Base-by-base conservation (phyloP, 345 rosid genomes). In the Pugionium dolabratum region DNA sequence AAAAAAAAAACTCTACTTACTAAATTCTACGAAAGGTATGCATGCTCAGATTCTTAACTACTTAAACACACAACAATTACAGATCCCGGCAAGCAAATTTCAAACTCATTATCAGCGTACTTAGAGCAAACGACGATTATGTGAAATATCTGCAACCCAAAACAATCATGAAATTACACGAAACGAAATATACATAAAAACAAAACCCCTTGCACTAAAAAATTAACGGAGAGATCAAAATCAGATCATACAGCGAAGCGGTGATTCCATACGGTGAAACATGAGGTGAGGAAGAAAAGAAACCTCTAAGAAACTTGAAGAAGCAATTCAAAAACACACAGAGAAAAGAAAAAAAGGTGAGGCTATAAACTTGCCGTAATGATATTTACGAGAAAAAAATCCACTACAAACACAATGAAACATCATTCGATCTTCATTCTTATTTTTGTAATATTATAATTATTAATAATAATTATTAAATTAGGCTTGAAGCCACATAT, bases 361-460 rank as follows among this genome's bases (percentile, higher is more conserved):
- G 75, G 78, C 61, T 70, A 66, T 39, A 72, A 49, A 60, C 18
- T 18, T 18, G 18, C 18, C 18, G 74, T 62, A 66, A 43, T 62
- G 18, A 18, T 18, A 18, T 18, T 18, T 18, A 18, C 18, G 18
- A 18, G 18, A 18, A 18, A 18, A 18, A 18, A 18, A 74, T 75
- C 52, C 49, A 54, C 73, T 46, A 63, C 27, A 18, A 50, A 66
- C 54, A 67, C 58, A 18, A 42, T 52, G 64, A 54, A 66, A 57
- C 18, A 53, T 61, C 68, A 54, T 73, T 66, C 63, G 2, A 66
- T 66, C 69, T 66, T 73, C 72, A 9, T 59, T 32, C 32, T 18
- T 44, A 0, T 35, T 35, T 36, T 18, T 48, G 4, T 49, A 29
- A 31, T 2, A 34, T 7, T 34, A 8, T 18, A 18, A 18, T 18